Evolutionary conservation across 345 rosid species (phyloP).

Genomic region (Excoecaria cochinchinensis): DNA sequence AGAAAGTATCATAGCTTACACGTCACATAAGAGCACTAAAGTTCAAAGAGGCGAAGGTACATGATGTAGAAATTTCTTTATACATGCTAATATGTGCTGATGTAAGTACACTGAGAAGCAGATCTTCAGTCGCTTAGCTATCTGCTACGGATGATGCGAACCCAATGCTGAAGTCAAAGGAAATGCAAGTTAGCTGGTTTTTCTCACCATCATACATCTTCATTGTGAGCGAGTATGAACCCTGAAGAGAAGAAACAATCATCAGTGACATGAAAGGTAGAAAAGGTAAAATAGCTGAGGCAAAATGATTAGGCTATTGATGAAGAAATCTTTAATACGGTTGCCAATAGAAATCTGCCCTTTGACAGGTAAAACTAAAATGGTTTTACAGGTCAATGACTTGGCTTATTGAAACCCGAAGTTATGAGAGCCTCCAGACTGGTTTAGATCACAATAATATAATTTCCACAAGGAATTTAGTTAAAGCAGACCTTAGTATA

Average conservation of each 20-base stretch:
- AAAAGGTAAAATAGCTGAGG: too few relatives aligned
- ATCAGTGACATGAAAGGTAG: neutral
- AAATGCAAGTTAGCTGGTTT: slow-evolving; percentile 68
- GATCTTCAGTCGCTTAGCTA: slow-evolving; percentile 32
- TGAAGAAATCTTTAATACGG: neutral
- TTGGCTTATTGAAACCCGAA: neutral
- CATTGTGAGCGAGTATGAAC: slow-evolving; percentile 84
- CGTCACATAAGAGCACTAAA: neutral
- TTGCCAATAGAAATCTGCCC: neutral
- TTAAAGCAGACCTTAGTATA: neutral
- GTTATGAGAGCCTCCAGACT: too few relatives aligned
- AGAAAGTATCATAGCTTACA: neutral
- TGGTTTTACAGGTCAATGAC: neutral
- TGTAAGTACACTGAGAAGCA: neutral
- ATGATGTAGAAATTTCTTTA: neutral
- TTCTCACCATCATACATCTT: slow-evolving; percentile 61
- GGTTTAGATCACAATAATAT: neutral
- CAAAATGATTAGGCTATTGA: neutral
- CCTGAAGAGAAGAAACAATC: slow-evolving; percentile 43
- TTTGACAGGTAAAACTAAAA: too few relatives aligned
- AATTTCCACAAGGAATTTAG: neutral
- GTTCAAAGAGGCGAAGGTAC: slow-evolving; percentile 2
- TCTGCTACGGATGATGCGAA: slow-evolving; percentile 59
- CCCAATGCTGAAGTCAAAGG: slow-evolving; percentile 69
- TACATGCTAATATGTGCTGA: slow-evolving; percentile 17